Evolutionary conservation across 225 moss, liverwort and hornwort species (phyloP), one percentile per base, ranked within the genome.

Genomic region (Ulota crispa): DNA sequence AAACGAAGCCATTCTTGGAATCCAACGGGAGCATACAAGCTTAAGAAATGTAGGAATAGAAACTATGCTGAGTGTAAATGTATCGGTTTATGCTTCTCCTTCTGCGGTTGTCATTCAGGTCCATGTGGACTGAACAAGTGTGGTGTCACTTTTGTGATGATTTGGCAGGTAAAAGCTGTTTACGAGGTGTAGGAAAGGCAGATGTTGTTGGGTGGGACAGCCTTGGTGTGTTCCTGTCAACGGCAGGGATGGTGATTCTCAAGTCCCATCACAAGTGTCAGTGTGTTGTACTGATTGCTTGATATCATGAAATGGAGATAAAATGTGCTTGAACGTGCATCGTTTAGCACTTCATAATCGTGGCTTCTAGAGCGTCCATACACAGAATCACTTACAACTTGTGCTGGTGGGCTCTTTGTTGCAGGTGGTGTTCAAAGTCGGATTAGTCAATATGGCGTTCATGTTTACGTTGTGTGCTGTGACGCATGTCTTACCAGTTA

Each of bases 171-270:
- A 94, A 92, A 85, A 84, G 78, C 69, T 88, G 91, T 60, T 88
- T 89, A 85, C 88, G 86, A 85, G 90, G 92, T 82, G 87, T 88
- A 67, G 93, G 90, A 54, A 82, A 89, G 69, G 84, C 89, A 34
- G 90, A 90, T 68, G 75, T 87, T 41, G 88, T 94, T 79, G 89
- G 84, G 78, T 96, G 96, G 96, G 93, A 96, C 75, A 96, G 88
- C 78, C 85, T 95, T 20, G 56, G 83, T 56, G 81, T 85, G 45
- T 96, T 96, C 70, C 79, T 93, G 81, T 84, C 78, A 37, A 92
- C 91, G 53, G 88, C 91, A 42, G 94, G 96, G 80, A 94, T 84
- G 91, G 96, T 92, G 72, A 32, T 23, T 60, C 64, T 87, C 68
- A 67, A 80, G 32, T 50, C 31, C 53, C 59, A 82, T 24, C 73